These are phyloP conservation scores for Epichloe sibirici DNA, from an alignment of 2,329 filamentous ascomycete species.

Conservation along the genomic window DNA sequence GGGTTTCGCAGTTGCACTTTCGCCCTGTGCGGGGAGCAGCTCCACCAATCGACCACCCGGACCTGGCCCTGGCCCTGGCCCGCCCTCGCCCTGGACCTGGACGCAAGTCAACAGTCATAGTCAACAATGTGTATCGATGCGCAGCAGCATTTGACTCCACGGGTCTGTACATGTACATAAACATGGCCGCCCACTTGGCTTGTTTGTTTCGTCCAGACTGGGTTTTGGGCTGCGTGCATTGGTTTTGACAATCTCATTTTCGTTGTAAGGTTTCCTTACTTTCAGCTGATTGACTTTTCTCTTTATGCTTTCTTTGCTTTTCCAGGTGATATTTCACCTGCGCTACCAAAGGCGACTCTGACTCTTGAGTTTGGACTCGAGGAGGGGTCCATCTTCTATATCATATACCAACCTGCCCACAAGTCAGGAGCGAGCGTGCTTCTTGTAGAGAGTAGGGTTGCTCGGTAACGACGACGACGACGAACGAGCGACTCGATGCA, in stretches of 20 bases:
- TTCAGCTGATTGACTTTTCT: background rate
- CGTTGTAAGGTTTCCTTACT: background rate
- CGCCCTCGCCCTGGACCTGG: background rate
- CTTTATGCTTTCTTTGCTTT: background rate
- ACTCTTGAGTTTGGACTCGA: background rate
- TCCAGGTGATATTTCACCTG: background rate
- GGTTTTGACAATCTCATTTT: background rate
- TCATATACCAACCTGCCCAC: background rate
- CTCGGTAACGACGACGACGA: background rate
- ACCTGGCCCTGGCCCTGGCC: too few species aligned
- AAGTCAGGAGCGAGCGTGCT: background rate
- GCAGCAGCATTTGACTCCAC: background rate
- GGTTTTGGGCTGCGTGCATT: background rate
- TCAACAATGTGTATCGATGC: background rate
- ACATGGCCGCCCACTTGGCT: slow-evolving; percentile 2
- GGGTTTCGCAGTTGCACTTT: background rate
- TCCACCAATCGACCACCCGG: too few species aligned
- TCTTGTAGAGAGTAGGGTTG: background rate
- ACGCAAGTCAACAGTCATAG: background rate
- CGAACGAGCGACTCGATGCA: background rate
- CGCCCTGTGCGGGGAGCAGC: background rate
- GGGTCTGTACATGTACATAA: background rate
- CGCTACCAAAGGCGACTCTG: background rate
- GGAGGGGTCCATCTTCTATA: background rate
- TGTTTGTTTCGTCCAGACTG: slow-evolving; percentile 4